Base-by-base conservation (phyloP, 352 stramenopile species). In the Plasmopara viticola region DNA sequence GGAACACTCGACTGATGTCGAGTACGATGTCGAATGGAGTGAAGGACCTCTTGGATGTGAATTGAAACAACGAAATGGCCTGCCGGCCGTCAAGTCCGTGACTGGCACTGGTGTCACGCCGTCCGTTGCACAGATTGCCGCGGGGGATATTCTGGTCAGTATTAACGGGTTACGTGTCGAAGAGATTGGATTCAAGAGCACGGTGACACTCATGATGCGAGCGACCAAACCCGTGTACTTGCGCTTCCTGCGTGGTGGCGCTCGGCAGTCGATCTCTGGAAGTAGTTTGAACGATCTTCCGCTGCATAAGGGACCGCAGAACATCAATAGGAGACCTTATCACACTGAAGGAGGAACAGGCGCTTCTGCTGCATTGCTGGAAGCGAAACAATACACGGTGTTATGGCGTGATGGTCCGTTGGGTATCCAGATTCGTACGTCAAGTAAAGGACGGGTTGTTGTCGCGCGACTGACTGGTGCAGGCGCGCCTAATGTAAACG, bases 391-490 rank as follows among this genome's bases (percentile, higher is more conserved):
- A 56, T 94, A 92, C 62, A 72, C 74, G 6, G 71, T 94, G 12
- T 45, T 87, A 15, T 94, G 84, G 84, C 60, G 68, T 15, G 74
- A 87, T 6, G 84, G 84, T 0, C 76, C 82, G 5, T 68, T 94
- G 5, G 84, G 84, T 9, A 86, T 94, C 48, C 81, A 91, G 58
- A 90, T 94, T 51, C 88, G 85, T 31, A 74, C 70, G 15, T 84
- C 74, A 4, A 71, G 56, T 38, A 68, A 85, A 41, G 70, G 77
- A 6, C 65, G 64, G 12, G 77, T 92, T n/a, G 70, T 89, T 13
- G 75, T 94, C 31, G 77, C 84, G 6, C 71, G 83, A 20, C 69
- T 92, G 30, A 93, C 83, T 6, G 78, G 78, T 42, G 78, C 73
- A 13, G 78, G 78, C 0, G 62, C 72, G 13, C 70, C 78, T 4